phyloP scores from a whole-genome alignment of 2,329 filamentous ascomycete species.

The Xylariaceae sp. region DNA sequence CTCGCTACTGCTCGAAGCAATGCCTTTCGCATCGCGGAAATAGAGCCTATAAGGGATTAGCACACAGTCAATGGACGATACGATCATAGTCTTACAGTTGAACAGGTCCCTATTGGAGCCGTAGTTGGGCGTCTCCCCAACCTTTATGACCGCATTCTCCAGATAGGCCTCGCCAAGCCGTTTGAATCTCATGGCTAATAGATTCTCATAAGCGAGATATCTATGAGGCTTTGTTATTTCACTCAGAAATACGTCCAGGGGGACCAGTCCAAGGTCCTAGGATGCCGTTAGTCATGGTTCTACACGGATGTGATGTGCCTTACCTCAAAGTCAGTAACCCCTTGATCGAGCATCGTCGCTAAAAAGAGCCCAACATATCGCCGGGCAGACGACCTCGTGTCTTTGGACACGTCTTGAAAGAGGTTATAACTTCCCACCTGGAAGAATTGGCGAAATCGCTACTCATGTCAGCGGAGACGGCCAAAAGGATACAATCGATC shows the following conservation, averaged over 20 bases:
- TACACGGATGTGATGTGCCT: conserved; percentile 9
- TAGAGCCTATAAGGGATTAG: conserved; percentile 28
- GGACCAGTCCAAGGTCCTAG: conserved; percentile 39
- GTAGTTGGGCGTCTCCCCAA: conserved; percentile 42
- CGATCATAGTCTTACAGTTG: conserved; percentile 32
- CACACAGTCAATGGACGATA: neutral
- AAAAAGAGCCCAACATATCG: conserved; percentile 48
- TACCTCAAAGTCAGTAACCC: conserved; percentile 42
- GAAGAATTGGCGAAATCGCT: conserved; percentile 43
- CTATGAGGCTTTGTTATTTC: conserved; percentile 46
- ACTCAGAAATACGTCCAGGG: conserved; percentile 48
- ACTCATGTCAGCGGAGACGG: conserved; percentile 21
- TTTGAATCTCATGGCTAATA: conserved; percentile 43
- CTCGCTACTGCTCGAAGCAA: conserved; percentile 37
- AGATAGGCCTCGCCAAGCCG: conserved; percentile 40
- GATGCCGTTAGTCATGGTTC: conserved; percentile 13
- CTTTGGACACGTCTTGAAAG: conserved; percentile 40
- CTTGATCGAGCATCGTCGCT: conserved; percentile 42
- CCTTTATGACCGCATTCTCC: conserved; percentile 34
- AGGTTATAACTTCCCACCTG: conserved; percentile 43
- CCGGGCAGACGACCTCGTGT: conserved; percentile 38
- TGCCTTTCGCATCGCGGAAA: conserved; percentile 46
- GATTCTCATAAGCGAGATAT: conserved; percentile 44
- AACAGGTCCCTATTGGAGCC: conserved; percentile 45
- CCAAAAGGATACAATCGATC: conserved; percentile 5